Conservation (phyloP, 164 flowering plant species). For the Chimonanthus salicifolius region DNA sequence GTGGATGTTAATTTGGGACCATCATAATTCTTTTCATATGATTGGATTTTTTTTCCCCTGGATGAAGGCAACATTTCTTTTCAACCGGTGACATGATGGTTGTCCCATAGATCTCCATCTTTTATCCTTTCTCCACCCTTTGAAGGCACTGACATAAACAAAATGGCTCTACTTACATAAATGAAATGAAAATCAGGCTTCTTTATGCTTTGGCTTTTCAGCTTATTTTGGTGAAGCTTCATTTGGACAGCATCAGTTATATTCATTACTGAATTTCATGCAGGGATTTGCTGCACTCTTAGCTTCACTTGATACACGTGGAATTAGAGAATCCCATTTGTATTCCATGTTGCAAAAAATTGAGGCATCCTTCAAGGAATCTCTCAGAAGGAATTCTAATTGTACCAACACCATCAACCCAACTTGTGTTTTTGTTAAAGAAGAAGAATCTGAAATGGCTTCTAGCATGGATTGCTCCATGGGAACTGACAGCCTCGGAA, state of each 20-base stretch:
- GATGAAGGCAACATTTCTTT: too few species aligned
- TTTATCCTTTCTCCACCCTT: too few species aligned
- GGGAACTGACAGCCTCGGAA: constrained; percentile 42
- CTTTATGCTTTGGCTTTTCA: not conserved
- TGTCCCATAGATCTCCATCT: too few species aligned
- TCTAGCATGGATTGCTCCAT: constrained; percentile 26
- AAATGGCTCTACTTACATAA: too few species aligned
- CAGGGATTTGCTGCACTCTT: constrained; percentile 81
- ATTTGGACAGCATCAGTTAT: not conserved
- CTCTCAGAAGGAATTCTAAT: constrained; percentile 29
- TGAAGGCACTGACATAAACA: too few species aligned
- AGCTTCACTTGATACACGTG: constrained; percentile 72
- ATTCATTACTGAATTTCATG: constrained; percentile 3
- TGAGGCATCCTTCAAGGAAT: constrained; percentile 58
- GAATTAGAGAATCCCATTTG: constrained; percentile 73
- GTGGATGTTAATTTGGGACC: too few species aligned
- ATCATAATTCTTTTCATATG: too few species aligned
- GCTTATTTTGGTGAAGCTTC: not conserved
- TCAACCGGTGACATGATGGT: too few species aligned
- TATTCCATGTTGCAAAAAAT: constrained; percentile 65
- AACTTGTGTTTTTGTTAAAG: constrained; percentile 16
- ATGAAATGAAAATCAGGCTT: not conserved
- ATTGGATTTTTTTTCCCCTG: too few species aligned
- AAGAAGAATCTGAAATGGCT: constrained; percentile 27
- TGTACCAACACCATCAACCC: constrained; percentile 1